phyloP scores from a whole-genome alignment of 2,329 filamentous ascomycete genomes.

The Pleoardoris graminearum region DNA sequence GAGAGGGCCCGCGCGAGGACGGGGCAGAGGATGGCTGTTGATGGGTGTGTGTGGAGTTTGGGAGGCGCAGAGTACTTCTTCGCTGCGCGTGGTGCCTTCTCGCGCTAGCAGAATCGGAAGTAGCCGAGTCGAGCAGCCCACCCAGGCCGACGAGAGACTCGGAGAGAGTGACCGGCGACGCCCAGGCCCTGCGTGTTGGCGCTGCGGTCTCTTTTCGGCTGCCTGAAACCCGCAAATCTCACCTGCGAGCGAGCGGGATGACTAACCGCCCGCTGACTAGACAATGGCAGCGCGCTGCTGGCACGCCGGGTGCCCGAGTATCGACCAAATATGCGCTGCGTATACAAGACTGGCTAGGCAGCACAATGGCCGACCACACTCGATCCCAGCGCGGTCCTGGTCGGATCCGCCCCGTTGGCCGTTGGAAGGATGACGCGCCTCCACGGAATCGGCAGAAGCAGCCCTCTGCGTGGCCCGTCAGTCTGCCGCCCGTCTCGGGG shows the following conservation, averaged over 20 bases:
- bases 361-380: not conserved
- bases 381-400: slow-evolving; percentile 6
- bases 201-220: slow-evolving; percentile 20
- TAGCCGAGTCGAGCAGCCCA: slow-evolving; percentile 23
- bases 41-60: slow-evolving; percentile 38
- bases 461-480: slow-evolving; percentile 21
- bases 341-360: not conserved
- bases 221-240: slow-evolving; percentile 35
- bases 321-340: too few relatives aligned
- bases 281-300: too few relatives aligned
- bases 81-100: slow-evolving; percentile 42
- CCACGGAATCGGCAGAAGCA: slow-evolving; percentile 22
- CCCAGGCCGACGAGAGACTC: too few relatives aligned
- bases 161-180: too few relatives aligned
- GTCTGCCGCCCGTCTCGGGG: slow-evolving; percentile 12
- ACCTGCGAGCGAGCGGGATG: slow-evolving; percentile 23
- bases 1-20: slow-evolving; percentile 23
- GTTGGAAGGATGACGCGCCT: slow-evolving; percentile 17
- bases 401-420: slow-evolving; percentile 8
- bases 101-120: slow-evolving; percentile 28
- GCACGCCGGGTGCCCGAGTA: too few relatives aligned
- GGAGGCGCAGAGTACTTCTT: slow-evolving; percentile 44
- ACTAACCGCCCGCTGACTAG: slow-evolving; percentile 28
- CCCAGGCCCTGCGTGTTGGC: too few relatives aligned
- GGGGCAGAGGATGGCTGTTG: slow-evolving; percentile 30